A percentile compares a stretch with the other conserved stretches of the same genome.
These are phyloP conservation scores for Colletotrichum destructivum DNA, from an alignment of 2,329 filamentous ascomycete species.

Conservation along the genomic window DNA sequence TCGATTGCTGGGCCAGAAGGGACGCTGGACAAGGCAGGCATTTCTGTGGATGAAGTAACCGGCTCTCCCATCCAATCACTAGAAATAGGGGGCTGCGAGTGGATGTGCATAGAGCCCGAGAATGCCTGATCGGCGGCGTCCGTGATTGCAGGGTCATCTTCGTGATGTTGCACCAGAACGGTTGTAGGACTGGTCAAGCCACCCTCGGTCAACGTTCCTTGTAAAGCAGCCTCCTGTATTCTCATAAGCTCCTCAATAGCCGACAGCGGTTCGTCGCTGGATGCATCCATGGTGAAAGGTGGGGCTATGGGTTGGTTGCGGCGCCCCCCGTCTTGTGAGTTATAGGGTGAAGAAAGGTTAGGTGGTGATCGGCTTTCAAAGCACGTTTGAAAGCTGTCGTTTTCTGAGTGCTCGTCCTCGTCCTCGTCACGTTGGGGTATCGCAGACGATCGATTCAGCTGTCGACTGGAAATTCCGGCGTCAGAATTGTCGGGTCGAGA, in stretches of 20 bases:
- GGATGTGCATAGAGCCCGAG: conserved; percentile 34
- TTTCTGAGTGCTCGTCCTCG: conserved; percentile 10
- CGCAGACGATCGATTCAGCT: neutral
- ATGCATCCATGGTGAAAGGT: conserved; percentile 21
- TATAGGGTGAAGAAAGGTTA: neutral
- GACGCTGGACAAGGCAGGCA: conserved; percentile 24
- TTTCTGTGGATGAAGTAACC: conserved; percentile 29
- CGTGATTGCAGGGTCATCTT: neutral
- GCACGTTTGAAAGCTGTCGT: conserved; percentile 25
- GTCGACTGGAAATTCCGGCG: neutral
- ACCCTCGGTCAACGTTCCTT: conserved; percentile 6
- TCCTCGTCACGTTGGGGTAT: neutral
- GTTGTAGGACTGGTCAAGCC: conserved; percentile 16
- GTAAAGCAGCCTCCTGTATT: conserved; percentile 33
- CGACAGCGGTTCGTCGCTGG: conserved; percentile 34
- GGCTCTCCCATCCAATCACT: conserved; percentile 26
- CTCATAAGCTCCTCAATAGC: conserved; percentile 37
- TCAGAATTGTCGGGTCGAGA: neutral
- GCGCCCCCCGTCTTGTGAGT: neutral
- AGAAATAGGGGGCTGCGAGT: conserved; percentile 30
- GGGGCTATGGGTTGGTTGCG: neutral
- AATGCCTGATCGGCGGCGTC: conserved; percentile 3
- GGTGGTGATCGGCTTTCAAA: conserved; percentile 23
- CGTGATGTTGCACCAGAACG: conserved; percentile 1
- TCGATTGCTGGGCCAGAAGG: conserved; percentile 8